A percentile compares a stretch with the other conserved stretches of the same genome.
phyloP scores from a whole-genome alignment of 257 asterid genomes.

The Ajuga chamaepitys region DNA sequence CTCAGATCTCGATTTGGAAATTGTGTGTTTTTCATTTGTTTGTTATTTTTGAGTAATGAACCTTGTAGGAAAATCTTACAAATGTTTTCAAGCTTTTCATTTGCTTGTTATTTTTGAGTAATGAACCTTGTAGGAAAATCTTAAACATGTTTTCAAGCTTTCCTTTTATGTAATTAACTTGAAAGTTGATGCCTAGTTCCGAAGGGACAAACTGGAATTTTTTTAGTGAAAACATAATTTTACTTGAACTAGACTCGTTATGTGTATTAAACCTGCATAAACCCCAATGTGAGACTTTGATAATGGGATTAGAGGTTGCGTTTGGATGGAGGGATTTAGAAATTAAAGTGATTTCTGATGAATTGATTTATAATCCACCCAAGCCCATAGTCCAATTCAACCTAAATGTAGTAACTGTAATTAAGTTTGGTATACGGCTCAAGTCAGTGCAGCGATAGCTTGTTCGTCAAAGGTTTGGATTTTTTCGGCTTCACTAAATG shows the following conservation, averaged over 20 bases:
- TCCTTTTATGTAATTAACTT: not conserved
- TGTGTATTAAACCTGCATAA: not conserved
- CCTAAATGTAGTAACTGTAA: no score
- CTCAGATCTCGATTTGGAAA: not conserved
- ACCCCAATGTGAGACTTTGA: not conserved
- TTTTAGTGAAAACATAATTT: not conserved
- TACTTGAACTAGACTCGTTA: not conserved
- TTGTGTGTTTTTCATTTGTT: not conserved
- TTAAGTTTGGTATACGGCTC: no score
- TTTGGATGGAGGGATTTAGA: no score
- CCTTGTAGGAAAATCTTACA: not conserved
- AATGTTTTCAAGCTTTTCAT: no score
- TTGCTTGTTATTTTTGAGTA: not conserved
- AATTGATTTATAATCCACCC: no score
- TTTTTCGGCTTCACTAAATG: no score
- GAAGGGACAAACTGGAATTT: not conserved
- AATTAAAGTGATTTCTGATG: no score
- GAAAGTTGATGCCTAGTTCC: not conserved
- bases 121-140: not conserved
- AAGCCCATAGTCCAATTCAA: no score
- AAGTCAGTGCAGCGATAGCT: not conserved
- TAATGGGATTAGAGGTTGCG: no score
- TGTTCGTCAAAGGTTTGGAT: not conserved
- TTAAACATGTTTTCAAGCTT: not conserved
- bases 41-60: not conserved